Evolutionary conservation across 164 flowering plant genomes (phyloP).

Genomic region (Berberis thunbergii): DNA sequence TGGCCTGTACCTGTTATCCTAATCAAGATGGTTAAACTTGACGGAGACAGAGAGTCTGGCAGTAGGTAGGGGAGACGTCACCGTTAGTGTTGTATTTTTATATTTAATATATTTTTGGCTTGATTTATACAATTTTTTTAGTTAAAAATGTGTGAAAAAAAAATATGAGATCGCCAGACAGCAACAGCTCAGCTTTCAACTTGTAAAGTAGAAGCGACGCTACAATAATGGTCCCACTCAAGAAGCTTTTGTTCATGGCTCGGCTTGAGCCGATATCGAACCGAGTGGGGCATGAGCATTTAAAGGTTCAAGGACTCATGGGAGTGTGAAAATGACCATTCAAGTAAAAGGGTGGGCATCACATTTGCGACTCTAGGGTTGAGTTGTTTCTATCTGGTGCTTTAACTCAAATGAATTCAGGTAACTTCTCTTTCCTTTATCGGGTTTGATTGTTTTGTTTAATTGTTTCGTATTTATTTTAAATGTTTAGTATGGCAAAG

Average conservation of each 20-base stretch:
- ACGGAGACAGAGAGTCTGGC: slow-evolving; percentile 33
- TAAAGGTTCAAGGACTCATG: no score
- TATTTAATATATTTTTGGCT: background rate
- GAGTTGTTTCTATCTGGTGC: no score
- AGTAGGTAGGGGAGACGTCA: slow-evolving; percentile 33
- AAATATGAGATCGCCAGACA: slow-evolving; percentile 11
- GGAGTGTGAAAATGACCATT: no score
- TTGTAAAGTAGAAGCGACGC: slow-evolving; percentile 15
- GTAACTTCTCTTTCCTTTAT: no score
- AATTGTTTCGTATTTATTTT: no score
- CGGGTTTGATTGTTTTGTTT: no score
- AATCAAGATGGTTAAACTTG: slow-evolving; percentile 6
- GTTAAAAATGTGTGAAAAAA: background rate
- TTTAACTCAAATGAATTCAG: no score
- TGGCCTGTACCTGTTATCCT: slow-evolving; percentile 2
- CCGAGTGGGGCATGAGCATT: no score
- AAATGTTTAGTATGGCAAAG: no score
- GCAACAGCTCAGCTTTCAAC: slow-evolving; percentile 30
- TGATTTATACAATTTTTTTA: background rate
- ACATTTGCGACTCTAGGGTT: no score
- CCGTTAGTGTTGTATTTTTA: slow-evolving; percentile 18
- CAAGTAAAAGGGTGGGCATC: no score
- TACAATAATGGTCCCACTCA: background rate
- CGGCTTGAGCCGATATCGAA: background rate
- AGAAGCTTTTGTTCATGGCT: background rate